Evolutionary conservation across 2,329 filamentous ascomycete genomes (phyloP), one percentile per base, ranked within the genome.

Genomic region (Diplodia scrobiculata): DNA sequence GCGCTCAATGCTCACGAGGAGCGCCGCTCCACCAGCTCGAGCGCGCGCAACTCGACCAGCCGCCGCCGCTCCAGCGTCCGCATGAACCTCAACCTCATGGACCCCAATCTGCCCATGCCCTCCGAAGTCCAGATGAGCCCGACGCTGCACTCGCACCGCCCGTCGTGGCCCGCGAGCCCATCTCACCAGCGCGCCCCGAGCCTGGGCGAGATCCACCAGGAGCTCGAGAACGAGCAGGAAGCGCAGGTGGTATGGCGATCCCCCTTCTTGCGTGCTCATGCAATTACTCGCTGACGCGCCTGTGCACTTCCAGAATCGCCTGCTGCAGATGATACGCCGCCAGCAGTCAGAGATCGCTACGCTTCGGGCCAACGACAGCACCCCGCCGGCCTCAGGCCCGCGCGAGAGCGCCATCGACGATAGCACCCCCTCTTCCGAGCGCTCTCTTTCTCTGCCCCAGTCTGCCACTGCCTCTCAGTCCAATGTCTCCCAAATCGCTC

Each of bases 151-250:
- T 70, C 70, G 48, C 71, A 70, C 41, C 66, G 60, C 11, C 69
- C 71, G 25, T 54, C 55, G n/a, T 76, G 72, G 72, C 83, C 67
- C 73, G 80, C 66, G 38, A 86, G 87, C 70, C 84, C 87, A 17
- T 84, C 86, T 70, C 89, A 90, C 72, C 84, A 86, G 70, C 83
- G 90, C 58, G 80, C 88, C 0, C 89, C 89, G 2, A 92, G 89
- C 73, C 77, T 92, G 68, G 90, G 90, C 19, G 89, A 92, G 76
- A 84, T 92, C 50, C 89, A 92, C 71, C 90, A 92, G 74, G 89
- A 92, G 77, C 82, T 92, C 1, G 90, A 92, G 76, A 89, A 87
- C 63, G 90, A 92, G 78, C 89, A 92, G 74, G 90, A 92, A 73
- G 88, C 87, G 27, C 89, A 92, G 77, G 90, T 92, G 69, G 87